Evolutionary conservation across 208 protist genomes (phyloP).

Genomic region (Tritrichomonas musculus): DNA sequence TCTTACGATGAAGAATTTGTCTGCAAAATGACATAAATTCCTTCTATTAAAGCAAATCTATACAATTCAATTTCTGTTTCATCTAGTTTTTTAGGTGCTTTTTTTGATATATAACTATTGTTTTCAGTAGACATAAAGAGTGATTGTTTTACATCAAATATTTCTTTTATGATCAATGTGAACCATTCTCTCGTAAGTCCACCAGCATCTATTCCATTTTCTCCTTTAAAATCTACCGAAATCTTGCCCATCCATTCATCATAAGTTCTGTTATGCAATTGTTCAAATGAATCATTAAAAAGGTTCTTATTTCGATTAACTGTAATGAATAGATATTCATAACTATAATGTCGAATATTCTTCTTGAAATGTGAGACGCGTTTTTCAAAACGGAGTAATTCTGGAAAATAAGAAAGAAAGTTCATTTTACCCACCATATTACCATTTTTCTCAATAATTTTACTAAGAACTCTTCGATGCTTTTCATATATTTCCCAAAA

Average conservation of each 20-base stretch:
- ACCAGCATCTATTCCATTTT: too few relatives aligned
- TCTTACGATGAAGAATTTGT: slow-evolving; percentile 81
- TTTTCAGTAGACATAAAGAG: slow-evolving; percentile 43
- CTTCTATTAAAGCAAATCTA: slow-evolving; percentile 76
- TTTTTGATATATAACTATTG: slow-evolving; percentile 73
- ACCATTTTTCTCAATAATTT: too few relatives aligned
- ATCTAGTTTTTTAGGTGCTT: slow-evolving; percentile 84
- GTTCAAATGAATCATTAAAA: neutral
- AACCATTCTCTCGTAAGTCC: too few relatives aligned
- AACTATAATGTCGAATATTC: too few relatives aligned
- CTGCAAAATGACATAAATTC: slow-evolving; percentile 90
- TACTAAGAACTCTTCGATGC: too few relatives aligned
- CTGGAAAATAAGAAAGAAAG: neutral
- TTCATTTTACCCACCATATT: too few relatives aligned
- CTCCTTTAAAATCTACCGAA: slow-evolving; percentile 38
- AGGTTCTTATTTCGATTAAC: neutral
- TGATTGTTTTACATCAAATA: slow-evolving; percentile 43
- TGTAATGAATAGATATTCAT: neutral
- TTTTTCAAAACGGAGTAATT: neutral
- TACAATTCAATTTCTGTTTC: slow-evolving; percentile 87
- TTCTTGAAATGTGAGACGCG: neutral
- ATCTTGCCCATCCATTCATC: neutral
- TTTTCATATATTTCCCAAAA: too few relatives aligned
- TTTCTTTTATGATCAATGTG: too few relatives aligned
- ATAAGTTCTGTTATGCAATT: neutral